phyloP scores from a whole-genome alignment of 2,329 filamentous ascomycete species.

The Ophiostoma sp. region DNA sequence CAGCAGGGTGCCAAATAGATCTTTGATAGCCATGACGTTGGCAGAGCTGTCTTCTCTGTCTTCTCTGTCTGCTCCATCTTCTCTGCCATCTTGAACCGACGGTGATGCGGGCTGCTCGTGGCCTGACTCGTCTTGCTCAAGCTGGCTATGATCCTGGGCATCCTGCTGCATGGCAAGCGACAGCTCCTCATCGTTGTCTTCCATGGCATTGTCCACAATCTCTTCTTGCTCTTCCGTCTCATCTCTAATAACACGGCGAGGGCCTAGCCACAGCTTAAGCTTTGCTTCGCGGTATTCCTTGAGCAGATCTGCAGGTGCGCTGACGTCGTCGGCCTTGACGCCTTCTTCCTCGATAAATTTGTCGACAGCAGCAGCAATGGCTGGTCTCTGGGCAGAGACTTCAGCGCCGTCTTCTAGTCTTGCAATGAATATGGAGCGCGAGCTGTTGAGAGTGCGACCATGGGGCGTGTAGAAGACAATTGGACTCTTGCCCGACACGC shows the following conservation, averaged over 20 bases:
- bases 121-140: slow-evolving; percentile 26
- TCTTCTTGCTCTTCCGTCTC: slow-evolving; percentile 22
- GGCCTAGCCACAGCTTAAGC: slow-evolving; percentile 25
- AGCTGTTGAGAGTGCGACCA: slow-evolving; percentile 46
- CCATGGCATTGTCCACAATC: slow-evolving; percentile 7
- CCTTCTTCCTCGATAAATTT: slow-evolving; percentile 29
- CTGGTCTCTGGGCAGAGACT: slow-evolving; percentile 21
- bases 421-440: slow-evolving; percentile 36
- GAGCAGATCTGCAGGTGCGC: slow-evolving; percentile 18
- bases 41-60: not conserved
- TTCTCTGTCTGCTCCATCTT: not conserved
- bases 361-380: slow-evolving; percentile 26
- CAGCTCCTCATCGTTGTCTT: slow-evolving; percentile 17
- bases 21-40: not conserved
- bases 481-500: slow-evolving; percentile 43
- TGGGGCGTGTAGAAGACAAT: slow-evolving; percentile 46
- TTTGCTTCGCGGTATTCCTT: slow-evolving; percentile 24
- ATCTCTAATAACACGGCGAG: slow-evolving; percentile 19
- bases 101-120: slow-evolving; percentile 20
- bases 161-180: not conserved
- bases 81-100: not conserved
- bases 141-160: not conserved
- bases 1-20: not conserved
- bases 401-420: slow-evolving; percentile 28
- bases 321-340: slow-evolving; percentile 28